Base-by-base conservation (phyloP, 768 basidiomycete species). In the Suillus sp. region DNA sequence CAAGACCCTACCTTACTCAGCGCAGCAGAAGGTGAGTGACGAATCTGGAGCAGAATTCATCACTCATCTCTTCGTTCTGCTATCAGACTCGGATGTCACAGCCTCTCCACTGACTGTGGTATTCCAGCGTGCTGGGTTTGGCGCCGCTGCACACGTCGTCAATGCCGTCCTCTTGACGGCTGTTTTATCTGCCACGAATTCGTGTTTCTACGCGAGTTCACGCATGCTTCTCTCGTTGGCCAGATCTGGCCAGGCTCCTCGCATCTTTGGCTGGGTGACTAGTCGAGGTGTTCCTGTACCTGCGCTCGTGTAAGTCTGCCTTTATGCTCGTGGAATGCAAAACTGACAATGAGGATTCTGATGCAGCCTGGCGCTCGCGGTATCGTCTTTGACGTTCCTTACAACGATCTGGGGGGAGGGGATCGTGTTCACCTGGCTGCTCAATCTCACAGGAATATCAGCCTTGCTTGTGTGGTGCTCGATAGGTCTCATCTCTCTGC, bases 141-240 rank as follows among this genome's bases (percentile, higher is more conserved):
- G 82, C n/a, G 83, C 83, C 1, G 85, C 82, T 1, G 84, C 81
- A 5, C 84, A 90, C 69, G 77, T 89, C 61, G 79, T 90, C 66
- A 90, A 91, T 68, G 85, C 85, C 0, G 85, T 88, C 25, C 82
- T 89, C 59, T 82, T 90, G 62, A 87, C 87, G 38, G 85, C 86
- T 0, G 86, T 87, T 2, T 70, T 88, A 56, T 87, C 86, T 18
- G 85, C 86, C n/a, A 85, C 83, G 2, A 85, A 87, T 65, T 84
- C 84, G 1, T 86, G 84, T 69, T 86, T 89, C 70, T 89, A 85
- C 67, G 88, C 86, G 5, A 84, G 85, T 61, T 87, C 87, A 3
- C 80, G 87, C 1, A 85, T 86, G 80, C 71, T 88, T 8, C 74
- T 82, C 38, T 81, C 86, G 0, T 78, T 92, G n/a, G 89, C 88